Percentiles rank a stretch among this genome's conserved stretches.
phyloP scores from a whole-genome alignment of 2,329 filamentous ascomycete genomes.

The Nothopassalora personata region DNA sequence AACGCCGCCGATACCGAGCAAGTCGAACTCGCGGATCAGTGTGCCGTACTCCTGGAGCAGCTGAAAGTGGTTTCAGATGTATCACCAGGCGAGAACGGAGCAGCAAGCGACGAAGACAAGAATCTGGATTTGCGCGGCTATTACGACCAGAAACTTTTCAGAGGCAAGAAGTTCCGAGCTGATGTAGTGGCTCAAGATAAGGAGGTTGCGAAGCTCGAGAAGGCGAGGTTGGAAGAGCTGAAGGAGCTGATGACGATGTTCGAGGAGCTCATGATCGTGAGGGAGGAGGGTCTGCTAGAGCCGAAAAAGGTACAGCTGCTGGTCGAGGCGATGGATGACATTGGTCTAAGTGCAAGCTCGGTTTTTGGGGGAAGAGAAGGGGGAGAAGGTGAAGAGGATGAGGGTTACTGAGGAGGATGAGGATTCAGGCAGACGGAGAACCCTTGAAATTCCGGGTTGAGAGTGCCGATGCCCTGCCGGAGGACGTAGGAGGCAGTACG shows the following conservation, averaged over 20 bases:
- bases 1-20: background rate
- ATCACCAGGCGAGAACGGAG: too few species aligned
- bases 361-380: background rate
- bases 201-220: background rate
- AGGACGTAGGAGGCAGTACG: too few species aligned
- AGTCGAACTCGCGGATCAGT: background rate
- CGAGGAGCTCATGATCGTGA: constrained; percentile 4
- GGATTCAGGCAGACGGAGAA: too few species aligned
- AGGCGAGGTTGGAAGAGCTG: constrained; percentile 2
- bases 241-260: constrained; percentile 3
- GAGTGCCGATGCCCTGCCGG: too few species aligned
- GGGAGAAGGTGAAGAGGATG: background rate
- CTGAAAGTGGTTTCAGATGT: background rate
- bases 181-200: constrained; percentile 2
- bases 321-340: constrained; percentile 6
- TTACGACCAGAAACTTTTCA: constrained; percentile 4
- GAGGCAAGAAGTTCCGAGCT: background rate
- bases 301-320: background rate
- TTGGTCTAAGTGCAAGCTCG: constrained; percentile 3
- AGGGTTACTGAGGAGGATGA: background rate
- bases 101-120: background rate
- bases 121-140: background rate
- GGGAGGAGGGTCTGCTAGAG: background rate
- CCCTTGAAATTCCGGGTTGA: too few species aligned
- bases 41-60: background rate